A percentile compares a stretch with the other conserved stretches of the same genome.
Conservation (phyloP, 208 protist species). For the Crithidia thermophila region DNA sequence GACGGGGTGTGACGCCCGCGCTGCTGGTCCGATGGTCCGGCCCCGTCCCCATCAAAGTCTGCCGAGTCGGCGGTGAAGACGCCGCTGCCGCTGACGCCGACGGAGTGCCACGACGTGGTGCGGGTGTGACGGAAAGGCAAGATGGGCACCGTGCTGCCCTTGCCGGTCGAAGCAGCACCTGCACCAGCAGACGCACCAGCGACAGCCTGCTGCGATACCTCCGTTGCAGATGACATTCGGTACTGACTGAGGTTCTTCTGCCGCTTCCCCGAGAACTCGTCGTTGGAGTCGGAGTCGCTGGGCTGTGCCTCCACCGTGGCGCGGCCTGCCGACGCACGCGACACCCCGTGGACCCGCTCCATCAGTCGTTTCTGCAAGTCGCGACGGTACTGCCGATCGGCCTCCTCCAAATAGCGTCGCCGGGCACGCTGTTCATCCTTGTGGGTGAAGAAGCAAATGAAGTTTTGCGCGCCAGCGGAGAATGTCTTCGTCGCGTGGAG, state of each 20-base stretch:
- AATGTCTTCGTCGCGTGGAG: constrained; percentile 56
- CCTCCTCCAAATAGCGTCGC: constrained; percentile 27
- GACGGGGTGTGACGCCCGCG: neutral
- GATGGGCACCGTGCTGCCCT: neutral
- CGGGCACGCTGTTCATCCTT: constrained; percentile 41
- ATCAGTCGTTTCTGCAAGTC: constrained; percentile 23
- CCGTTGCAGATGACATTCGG: no score
- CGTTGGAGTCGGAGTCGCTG: no score
- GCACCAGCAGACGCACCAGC: neutral
- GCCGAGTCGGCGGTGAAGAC: neutral
- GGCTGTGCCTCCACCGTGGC: neutral
- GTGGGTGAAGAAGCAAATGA: constrained; percentile 54
- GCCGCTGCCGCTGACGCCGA: neutral
- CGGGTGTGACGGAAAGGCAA: neutral
- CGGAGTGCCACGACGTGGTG: neutral
- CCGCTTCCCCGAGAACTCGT: no score
- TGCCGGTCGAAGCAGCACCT: neutral
- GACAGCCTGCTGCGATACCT: no score
- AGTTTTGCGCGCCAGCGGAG: constrained; percentile 33
- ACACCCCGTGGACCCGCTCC: no score
- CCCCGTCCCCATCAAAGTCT: neutral
- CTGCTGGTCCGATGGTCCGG: neutral
- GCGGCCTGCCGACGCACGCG: no score
- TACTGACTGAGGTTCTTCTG: no score
- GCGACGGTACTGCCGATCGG: constrained; percentile 35